These are phyloP conservation scores for Candida nanaspora DNA, from an alignment of 805 yeast genomes.

Conservation along the genomic window DNA sequence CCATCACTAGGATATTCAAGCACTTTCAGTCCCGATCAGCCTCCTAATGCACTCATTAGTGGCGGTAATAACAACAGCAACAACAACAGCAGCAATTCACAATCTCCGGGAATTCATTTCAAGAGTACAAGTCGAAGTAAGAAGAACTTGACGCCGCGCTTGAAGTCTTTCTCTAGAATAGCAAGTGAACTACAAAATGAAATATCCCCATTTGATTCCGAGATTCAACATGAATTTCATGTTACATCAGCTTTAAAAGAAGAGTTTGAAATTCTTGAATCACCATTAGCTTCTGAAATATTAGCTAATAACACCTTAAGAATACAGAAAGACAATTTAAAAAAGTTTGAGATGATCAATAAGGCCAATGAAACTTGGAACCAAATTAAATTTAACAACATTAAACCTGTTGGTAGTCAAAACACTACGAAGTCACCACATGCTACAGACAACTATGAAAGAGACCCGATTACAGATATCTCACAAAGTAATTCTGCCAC, in stretches of 20 bases:
- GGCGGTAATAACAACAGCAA: no score
- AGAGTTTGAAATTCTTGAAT: constrained; percentile 17
- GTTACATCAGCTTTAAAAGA: constrained; percentile 25
- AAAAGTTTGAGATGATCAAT: constrained; percentile 26
- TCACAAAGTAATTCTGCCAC: no score
- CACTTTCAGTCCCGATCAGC: no score
- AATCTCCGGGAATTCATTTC: background rate
- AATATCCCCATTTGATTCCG: constrained; percentile 26
- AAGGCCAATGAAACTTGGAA: constrained; percentile 31
- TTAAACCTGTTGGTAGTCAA: background rate
- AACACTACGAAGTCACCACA: no score
- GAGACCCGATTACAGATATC: no score
- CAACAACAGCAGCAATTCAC: no score
- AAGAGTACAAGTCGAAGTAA: constrained; percentile 9
- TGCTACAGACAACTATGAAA: no score
- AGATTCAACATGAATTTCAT: constrained; percentile 27
- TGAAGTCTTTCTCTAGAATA: constrained; percentile 28
- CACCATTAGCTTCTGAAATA: constrained; percentile 7
- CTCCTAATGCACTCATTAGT: background rate
- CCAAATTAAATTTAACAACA: constrained; percentile 11
- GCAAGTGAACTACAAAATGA: constrained; percentile 27
- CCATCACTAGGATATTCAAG: background rate
- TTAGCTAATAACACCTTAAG: background rate
- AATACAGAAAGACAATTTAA: constrained; percentile 14
- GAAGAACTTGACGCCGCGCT: constrained; percentile 24